Evolutionary conservation across 1,139 yeast genomes (phyloP), one percentile per base, ranked within the genome.

Genomic region (Geotrichum restrictum): DNA sequence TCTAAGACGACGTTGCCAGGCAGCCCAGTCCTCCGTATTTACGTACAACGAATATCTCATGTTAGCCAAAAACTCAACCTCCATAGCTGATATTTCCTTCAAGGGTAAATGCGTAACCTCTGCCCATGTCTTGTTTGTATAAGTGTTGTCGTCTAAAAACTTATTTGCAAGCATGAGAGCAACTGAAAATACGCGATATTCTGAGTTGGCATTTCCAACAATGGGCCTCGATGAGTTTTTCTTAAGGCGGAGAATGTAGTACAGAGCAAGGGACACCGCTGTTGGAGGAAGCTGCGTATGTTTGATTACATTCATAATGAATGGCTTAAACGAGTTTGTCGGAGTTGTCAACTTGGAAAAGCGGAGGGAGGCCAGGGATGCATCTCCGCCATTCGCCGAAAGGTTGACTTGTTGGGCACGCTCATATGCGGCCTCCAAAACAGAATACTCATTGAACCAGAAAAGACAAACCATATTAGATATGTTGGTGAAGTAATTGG

Each of bases 71-170:
- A 71, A 70, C 60, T 70, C 74, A 32, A 64, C 78, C 71, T 91
- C 98, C 69, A 81, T 76, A 34, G 72, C 69, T 64, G 86, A 85
- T 55, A 91, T 76, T 42, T 76, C 72, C 3, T 64, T 61, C 53
- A 85, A 73, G 11, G 79, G 72, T 59, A 91, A 76, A 39, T 89
- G 88, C 11, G 96, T 85, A 41, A 96, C 95, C 49, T 88, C 93
- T 24, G 93, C 80, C 98, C 97, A 91, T 1, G 96, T 86, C 65
- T 81, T 80, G 72, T 89, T 89, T 57, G 95, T 87, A 66, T 88
- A 91, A 36, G 96, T 89, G 68, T 88, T 88, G 72, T 91, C 98
- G 69, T 91, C 97, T 62, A 88, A 85, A 67, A 88, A 88, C 70
- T 91, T 91, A 74, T 89, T 91, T 40, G 96, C 95, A 58, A 89